Evolutionary conservation across 2,329 filamentous ascomycete genomes (phyloP), one percentile per base, ranked within the genome.

Genomic region (Parastagonospora avenae): DNA sequence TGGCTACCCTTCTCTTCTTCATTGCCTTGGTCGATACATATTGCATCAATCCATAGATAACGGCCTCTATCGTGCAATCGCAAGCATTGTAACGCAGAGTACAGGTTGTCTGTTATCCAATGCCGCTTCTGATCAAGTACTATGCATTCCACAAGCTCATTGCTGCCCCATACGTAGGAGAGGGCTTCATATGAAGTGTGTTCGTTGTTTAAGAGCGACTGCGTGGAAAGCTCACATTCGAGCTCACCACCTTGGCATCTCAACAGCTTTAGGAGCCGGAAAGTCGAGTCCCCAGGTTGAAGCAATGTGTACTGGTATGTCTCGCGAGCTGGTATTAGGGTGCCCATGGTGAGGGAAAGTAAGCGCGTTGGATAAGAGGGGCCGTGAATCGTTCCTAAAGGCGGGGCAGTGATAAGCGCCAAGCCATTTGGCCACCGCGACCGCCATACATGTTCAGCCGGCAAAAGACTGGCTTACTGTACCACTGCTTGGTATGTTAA

Each of bases 161-260:
- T 31, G 30, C 40, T 38, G 31, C 54, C 58, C 59, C 56, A 60
- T 42, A 39, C 39, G 32, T 60, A 62, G 12, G 59, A 62, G 8
- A 62, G 49, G 27, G 59, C 59, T 32, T 60, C 56, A 33, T 55
- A 62, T 10, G 57, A 42, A 36, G 43, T 44, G 27, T 39, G n/a
- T 15, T 43, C 30, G 19, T 55, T 35, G n/a, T 40, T 30, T 8
- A 27, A 24, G 16, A 53, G 40, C 32, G 32, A 48, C 8, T 43
- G 45, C 24, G 41, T 19, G 30, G 54, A 48, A 28, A 59, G 43
- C 46, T 58, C 40, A 37, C 55, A 59, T 37, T 55, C 44, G 30
- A 59, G 28, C 48, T 42, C 29, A 14, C 12, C 31, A 16, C 38
- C 42, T 38, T 39, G 2, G 29, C 33, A 42, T 32, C 41, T 33